These are phyloP conservation scores for Nemania abortiva DNA, from an alignment of 2,329 filamentous ascomycete species.

Conservation along the genomic window DNA sequence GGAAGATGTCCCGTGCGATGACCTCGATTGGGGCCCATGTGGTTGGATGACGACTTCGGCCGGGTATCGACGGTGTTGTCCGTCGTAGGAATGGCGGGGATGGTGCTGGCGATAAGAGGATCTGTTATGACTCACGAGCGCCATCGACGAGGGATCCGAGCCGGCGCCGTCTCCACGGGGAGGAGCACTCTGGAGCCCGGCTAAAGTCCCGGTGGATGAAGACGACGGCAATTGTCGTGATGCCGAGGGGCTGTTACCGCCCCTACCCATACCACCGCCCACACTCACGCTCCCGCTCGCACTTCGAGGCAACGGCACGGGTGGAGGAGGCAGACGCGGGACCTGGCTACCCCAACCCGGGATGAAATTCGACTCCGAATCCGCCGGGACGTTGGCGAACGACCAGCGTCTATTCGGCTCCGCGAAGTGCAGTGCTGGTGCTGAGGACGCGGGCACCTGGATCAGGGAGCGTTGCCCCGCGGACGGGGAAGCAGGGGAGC, in stretches of 20 bases:
- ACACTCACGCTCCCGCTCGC: not conserved
- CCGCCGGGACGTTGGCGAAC: slow-evolving; percentile 18
- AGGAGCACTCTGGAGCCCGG: not conserved
- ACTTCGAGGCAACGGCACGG: slow-evolving; percentile 30
- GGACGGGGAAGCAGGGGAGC: not conserved
- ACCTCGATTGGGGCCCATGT: not conserved
- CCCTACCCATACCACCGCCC: not conserved
- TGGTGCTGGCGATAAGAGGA: slow-evolving; percentile 8
- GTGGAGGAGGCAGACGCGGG: slow-evolving; percentile 33
- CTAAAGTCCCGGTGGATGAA: slow-evolving; percentile 20
- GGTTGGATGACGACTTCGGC: slow-evolving; percentile 28
- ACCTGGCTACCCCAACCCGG: slow-evolving; percentile 3
- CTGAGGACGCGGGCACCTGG: slow-evolving; percentile 4
- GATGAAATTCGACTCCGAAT: not conserved
- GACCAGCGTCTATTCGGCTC: slow-evolving; percentile 34
- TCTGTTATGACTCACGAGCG: slow-evolving; percentile 16
- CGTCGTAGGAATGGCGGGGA: slow-evolving; percentile 6
- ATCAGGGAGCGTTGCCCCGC: slow-evolving; percentile 2
- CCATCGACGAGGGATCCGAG: slow-evolving; percentile 9
- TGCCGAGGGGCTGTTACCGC: slow-evolving; percentile 8
- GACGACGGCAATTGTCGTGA: slow-evolving; percentile 19
- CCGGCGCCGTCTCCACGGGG: not conserved
- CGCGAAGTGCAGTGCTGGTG: not conserved
- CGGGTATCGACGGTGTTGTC: slow-evolving; percentile 23
- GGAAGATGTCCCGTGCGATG: slow-evolving; percentile 1